Percentiles rank a stretch among this genome's conserved stretches.
phyloP scores from a whole-genome alignment of 2,329 filamentous ascomycete genomes.

The Exophiala dermatitidis region DNA sequence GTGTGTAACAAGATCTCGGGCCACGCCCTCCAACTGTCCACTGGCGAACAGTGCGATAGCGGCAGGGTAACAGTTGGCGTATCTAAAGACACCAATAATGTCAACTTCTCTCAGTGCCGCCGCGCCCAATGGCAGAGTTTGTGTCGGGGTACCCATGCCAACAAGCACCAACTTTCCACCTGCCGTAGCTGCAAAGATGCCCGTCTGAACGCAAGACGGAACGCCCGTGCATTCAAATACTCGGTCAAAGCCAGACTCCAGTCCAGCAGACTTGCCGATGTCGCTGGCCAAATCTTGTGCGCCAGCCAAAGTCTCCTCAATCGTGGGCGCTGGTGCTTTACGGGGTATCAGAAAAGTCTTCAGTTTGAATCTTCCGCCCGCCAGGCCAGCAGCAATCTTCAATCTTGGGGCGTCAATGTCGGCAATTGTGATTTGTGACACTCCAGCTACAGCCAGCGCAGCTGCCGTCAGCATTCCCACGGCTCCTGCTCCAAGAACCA shows the following conservation, averaged over 20 bases:
- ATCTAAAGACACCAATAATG: slow-evolving; percentile 52
- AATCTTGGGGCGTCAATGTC: slow-evolving; percentile 54
- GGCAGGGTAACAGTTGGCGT: slow-evolving; percentile 49
- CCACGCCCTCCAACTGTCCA: slow-evolving; percentile 43
- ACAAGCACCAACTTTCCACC: slow-evolving; percentile 50
- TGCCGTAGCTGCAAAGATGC: slow-evolving; percentile 40
- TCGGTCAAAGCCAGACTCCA: slow-evolving; percentile 35
- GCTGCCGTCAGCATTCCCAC: slow-evolving; percentile 54
- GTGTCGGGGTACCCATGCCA: slow-evolving; percentile 51
- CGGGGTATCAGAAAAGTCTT: slow-evolving; percentile 33
- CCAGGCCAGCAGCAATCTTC: slow-evolving; percentile 45
- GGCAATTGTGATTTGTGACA: slow-evolving; percentile 51
- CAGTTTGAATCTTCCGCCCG: slow-evolving; percentile 33
- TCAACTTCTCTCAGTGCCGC: slow-evolving; percentile 52
- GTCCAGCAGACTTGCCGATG: slow-evolving; percentile 29
- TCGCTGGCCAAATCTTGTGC: slow-evolving; percentile 33
- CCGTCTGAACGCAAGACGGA: slow-evolving; percentile 40
- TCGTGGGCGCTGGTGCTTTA: slow-evolving; percentile 19
- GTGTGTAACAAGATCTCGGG: slow-evolving; percentile 50
- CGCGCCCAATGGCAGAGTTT: slow-evolving; percentile 48
- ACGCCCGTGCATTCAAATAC: slow-evolving; percentile 44
- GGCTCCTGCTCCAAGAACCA: slow-evolving; percentile 56
- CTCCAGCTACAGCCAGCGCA: slow-evolving; percentile 49
- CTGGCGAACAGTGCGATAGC: slow-evolving; percentile 48
- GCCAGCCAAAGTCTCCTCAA: slow-evolving; percentile 38